Conservation (phyloP, 352 stramenopile species). For the Pythium biforme region DNA sequence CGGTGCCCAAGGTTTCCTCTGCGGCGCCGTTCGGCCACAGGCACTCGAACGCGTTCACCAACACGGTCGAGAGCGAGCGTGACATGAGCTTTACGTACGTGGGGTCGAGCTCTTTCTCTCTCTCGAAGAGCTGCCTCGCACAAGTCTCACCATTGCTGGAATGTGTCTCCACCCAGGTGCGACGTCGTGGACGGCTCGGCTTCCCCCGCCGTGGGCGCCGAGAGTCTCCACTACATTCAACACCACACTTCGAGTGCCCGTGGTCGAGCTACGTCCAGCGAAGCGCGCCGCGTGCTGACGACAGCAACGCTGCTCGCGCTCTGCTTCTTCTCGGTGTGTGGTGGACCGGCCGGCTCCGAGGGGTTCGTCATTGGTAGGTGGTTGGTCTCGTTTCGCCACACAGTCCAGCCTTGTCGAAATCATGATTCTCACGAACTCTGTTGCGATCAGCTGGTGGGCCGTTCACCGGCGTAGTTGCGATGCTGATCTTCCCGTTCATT, state of each 20-base stretch:
- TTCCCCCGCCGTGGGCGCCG: not conserved
- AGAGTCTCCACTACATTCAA: slow-evolving; percentile 8
- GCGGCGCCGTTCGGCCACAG: not conserved
- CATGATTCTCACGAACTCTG: not conserved
- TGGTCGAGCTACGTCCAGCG: not conserved
- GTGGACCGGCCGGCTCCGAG: slow-evolving; percentile 46
- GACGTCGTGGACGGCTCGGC: slow-evolving; percentile 6
- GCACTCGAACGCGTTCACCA: not conserved
- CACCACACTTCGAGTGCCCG: not conserved
- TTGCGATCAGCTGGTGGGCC: slow-evolving; percentile 39
- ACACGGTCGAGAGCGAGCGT: slow-evolving; percentile 12
- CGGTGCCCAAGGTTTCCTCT: not conserved
- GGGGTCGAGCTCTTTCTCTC: too few species aligned
- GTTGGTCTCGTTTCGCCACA: slow-evolving; percentile 1
- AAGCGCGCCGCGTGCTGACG: slow-evolving; percentile 31
- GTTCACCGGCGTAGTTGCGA: slow-evolving; percentile 32
- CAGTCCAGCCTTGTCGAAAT: not conserved
- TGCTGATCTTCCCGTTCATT: slow-evolving; percentile 40
- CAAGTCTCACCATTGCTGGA: too few species aligned
- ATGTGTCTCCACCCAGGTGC: slow-evolving; percentile 3
- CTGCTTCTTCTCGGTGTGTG: slow-evolving; percentile 53
- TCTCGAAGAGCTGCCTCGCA: too few species aligned
- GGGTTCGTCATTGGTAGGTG: slow-evolving; percentile 34
- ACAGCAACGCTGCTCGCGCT: slow-evolving; percentile 44
- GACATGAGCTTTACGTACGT: slow-evolving; percentile 14